Conservation (phyloP, 2,329 filamentous ascomycete species). For the Colletotrichum salicis region DNA sequence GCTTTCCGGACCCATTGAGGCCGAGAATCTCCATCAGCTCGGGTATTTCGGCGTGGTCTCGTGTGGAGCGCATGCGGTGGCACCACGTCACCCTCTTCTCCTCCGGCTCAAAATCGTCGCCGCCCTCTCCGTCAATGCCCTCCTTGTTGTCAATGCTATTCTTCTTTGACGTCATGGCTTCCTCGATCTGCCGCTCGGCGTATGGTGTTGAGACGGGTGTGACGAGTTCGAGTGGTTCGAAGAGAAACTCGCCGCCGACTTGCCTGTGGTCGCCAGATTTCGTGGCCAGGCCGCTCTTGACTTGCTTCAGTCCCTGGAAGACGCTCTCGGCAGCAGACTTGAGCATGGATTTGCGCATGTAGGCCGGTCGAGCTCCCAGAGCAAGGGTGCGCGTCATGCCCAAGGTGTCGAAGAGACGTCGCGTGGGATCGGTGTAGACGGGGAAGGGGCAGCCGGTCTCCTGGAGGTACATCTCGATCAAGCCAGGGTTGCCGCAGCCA, state of each 20-base stretch:
- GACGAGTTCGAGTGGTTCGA: conserved; percentile 64
- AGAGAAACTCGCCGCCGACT: conserved; percentile 83
- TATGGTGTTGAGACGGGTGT: conserved; percentile 58
- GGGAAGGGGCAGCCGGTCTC: conserved; percentile 75
- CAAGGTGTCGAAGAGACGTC: conserved; percentile 72
- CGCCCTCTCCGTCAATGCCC: conserved; percentile 32
- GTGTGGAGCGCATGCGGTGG: conserved; percentile 81
- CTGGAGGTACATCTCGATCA: conserved; percentile 74
- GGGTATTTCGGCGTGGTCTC: conserved; percentile 79
- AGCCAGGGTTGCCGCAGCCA: conserved; percentile 75
- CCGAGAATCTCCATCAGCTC: conserved; percentile 73
- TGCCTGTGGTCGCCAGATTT: conserved; percentile 75
- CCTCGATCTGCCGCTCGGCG: conserved; percentile 45
- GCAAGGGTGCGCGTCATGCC: conserved; percentile 75
- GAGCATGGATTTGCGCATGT: conserved; percentile 68
- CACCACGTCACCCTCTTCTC: conserved; percentile 79
- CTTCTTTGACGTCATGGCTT: conserved; percentile 26
- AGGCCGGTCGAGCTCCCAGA: conserved; percentile 70
- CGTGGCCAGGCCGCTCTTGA: conserved; percentile 66
- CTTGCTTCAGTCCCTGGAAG: conserved; percentile 68
- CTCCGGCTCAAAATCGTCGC: conserved; percentile 48
- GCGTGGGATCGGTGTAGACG: conserved; percentile 80
- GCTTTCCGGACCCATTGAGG: conserved; percentile 55
- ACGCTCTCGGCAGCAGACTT: conserved; percentile 63
- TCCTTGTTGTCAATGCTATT: conserved; percentile 24